Evolutionary conservation across 352 stramenopile genomes (phyloP), one percentile per base, ranked within the genome.

Genomic region (Globisporangium iwayamae): DNA sequence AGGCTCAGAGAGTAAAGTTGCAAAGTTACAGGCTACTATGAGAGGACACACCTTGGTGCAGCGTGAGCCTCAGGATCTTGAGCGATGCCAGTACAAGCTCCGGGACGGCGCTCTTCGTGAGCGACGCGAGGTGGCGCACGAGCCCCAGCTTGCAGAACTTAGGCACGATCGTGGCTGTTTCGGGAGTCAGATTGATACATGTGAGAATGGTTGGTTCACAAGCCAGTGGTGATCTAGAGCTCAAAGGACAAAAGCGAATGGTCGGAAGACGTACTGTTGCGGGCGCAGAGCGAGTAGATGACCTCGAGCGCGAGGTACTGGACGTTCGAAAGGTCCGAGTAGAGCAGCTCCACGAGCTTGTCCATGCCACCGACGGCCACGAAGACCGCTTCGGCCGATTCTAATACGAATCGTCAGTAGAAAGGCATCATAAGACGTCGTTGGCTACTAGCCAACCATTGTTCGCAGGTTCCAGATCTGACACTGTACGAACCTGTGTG

Each of bases 221-320:
- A 41, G 36, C 11, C 36, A 14, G 11, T 41, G 36, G 9, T 41
- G 34, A 10, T 3, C 6, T 36, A 36, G 32, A 36, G 32, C 32
- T 36, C 32, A 36, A 36, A 36, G 32, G 6, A 7, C 32, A 36
- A 36, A 7, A 36, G 32, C 32, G 32, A 36, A 36, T 36, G 32
- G 32, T 36, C 32, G 32, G 32, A 7, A 36, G 32, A 65, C 76
- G 52, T 70, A 90, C 81, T 50, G 54, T 76, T 85, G 56, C 72
- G 67, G 20, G 66, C 62, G 32, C 81, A 90, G 4, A 90, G 53
- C 22, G 78, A 60, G 53, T 75, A 76, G 36, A 90, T 75, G 20
- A 83, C 75, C 52, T 90, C 72, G 1, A 90, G 52, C 10, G 74
- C 67, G 38, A 87, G 57, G 60, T 85, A 75, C 1, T 71, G 68